A percentile compares a stretch with the other conserved stretches of the same genome.
Evolutionary conservation across 345 rosid genomes (phyloP).

Genomic region (Citropsis articulata): DNA sequence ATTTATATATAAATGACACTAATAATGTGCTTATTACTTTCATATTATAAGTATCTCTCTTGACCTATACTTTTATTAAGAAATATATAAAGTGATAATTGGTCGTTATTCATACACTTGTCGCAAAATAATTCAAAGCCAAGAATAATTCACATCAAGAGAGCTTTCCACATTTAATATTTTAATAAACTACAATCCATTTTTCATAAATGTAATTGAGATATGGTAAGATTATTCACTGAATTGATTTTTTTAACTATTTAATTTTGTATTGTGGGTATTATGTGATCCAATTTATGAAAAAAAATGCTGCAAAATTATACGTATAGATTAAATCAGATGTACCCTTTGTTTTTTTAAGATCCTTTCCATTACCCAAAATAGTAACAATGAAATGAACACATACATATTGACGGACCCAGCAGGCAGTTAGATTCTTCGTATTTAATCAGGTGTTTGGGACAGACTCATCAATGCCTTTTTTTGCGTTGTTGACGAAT

Average conservation of each 20-base stretch:
- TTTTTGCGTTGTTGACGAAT: conserved; percentile 15
- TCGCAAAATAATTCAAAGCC: no score
- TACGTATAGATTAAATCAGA: no score
- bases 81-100: no score
- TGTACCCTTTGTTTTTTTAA: no score
- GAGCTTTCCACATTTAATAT: neutral
- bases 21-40: neutral
- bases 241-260: neutral
- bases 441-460: conserved; percentile 28
- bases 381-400: neutral
- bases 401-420: neutral
- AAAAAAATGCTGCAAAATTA: no score
- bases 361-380: neutral
- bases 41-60: no score
- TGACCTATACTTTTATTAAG: no score
- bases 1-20: neutral
- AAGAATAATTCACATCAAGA: no score
- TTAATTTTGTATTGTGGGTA: neutral
- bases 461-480: conserved; percentile 33
- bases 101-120: no score
- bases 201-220: neutral
- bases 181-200: neutral
- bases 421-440: conserved; percentile 10
- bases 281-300: no score
- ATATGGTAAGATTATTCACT: neutral